Conservation (phyloP, 106 monocot species). For the Dioscorea zingiberensis region DNA sequence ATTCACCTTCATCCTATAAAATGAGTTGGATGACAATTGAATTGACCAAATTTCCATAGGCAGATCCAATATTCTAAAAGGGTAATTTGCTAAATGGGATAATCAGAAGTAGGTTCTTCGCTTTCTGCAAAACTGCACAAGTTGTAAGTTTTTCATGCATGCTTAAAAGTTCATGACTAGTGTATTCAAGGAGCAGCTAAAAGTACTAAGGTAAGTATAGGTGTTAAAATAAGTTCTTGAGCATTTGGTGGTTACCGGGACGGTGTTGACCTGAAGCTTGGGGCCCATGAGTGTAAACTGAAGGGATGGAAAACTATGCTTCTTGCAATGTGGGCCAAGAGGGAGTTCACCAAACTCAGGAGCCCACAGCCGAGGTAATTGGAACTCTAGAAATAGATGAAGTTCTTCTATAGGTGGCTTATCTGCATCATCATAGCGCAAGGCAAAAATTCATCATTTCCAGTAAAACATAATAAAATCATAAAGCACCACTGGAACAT, state of each 20-base stretch:
- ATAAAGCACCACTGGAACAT: not conserved
- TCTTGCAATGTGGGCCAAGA: slow-evolving; percentile 44
- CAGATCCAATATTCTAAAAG: too few relatives aligned
- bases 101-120: too few relatives aligned
- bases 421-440: slow-evolving; percentile 27
- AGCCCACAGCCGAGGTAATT: slow-evolving; percentile 77
- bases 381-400: slow-evolving; percentile 68
- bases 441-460: slow-evolving; percentile 8
- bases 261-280: slow-evolving; percentile 49
- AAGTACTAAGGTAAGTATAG: not conserved
- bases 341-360: slow-evolving; percentile 62
- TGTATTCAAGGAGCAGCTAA: not conserved
- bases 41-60: too few relatives aligned
- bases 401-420: slow-evolving; percentile 82
- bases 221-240: not conserved
- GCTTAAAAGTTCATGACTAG: not conserved
- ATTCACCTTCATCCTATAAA: too few relatives aligned
- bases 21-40: too few relatives aligned
- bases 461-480: not conserved
- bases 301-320: slow-evolving; percentile 46
- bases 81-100: too few relatives aligned
- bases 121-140: too few relatives aligned
- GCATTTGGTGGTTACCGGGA: slow-evolving; percentile 27
- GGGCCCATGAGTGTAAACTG: slow-evolving; percentile 63
- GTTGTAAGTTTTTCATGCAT: too few relatives aligned